Conservation (phyloP, 805 yeast genomes). For the Candida golubevii region DNA sequence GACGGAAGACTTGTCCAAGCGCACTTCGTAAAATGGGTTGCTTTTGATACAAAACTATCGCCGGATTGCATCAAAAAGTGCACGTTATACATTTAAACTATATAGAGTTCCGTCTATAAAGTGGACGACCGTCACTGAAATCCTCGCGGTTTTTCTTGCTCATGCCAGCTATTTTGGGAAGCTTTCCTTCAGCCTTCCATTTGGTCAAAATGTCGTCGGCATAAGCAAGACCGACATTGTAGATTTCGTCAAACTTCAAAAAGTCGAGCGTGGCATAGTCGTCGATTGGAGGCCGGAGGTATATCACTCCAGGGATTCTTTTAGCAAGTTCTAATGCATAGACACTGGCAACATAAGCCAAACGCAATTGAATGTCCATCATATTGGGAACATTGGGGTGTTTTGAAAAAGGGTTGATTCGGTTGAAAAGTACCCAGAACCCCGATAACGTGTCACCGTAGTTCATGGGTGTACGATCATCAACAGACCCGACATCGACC, state of each 20-base stretch:
- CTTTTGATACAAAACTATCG: too few species aligned
- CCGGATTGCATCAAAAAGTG: neutral
- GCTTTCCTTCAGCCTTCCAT: constrained; percentile 46
- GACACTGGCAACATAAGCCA: constrained; percentile 93
- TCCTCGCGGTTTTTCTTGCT: constrained; percentile 8
- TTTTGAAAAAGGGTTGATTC: constrained; percentile 84
- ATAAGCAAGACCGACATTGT: constrained; percentile 71
- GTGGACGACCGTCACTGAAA: constrained; percentile 3
- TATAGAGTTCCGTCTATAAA: constrained; percentile 16
- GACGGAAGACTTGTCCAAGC: constrained; percentile 6
- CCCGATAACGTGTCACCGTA: constrained; percentile 95
- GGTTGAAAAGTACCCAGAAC: constrained; percentile 79
- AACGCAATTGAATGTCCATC: constrained; percentile 90
- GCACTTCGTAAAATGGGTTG: too few species aligned
- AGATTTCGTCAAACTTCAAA: constrained; percentile 86
- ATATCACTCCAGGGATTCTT: constrained; percentile 75
- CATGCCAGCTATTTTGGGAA: constrained; percentile 61
- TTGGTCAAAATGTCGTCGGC: constrained; percentile 56
- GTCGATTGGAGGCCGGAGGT: constrained; percentile 92
- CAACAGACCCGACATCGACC: constrained; percentile 93
- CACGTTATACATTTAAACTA: neutral
- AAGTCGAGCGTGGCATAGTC: constrained; percentile 88
- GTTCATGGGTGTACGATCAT: constrained; percentile 82
- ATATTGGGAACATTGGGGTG: constrained; percentile 88
- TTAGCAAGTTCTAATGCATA: constrained; percentile 89